phyloP scores from a whole-genome alignment of 2,329 filamentous ascomycete genomes.

The Trichoderma oligosporum region DNA sequence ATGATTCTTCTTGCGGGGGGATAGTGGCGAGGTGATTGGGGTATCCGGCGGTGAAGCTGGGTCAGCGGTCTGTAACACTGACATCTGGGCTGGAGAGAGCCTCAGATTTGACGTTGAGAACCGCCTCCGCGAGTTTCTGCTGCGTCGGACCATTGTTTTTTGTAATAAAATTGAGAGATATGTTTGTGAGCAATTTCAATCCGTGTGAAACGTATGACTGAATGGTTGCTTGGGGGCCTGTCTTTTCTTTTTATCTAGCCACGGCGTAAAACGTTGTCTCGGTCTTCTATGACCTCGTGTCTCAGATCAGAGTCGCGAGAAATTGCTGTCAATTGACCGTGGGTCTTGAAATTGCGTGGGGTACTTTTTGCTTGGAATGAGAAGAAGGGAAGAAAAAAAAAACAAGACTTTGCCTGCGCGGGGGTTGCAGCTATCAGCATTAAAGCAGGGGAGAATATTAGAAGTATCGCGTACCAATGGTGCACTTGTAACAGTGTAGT shows the following conservation, averaged over 20 bases:
- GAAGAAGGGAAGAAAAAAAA: not conserved
- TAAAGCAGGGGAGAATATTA: slow-evolving; percentile 2
- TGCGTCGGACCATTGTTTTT: slow-evolving; percentile 18
- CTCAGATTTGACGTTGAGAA: slow-evolving; percentile 43
- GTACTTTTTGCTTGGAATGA: slow-evolving; percentile 15
- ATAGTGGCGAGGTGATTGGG: slow-evolving; percentile 39
- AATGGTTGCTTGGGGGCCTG: slow-evolving; percentile 16
- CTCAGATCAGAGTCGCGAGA: slow-evolving; percentile 16
- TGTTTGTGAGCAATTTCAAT: slow-evolving; percentile 5
- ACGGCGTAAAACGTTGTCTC: slow-evolving; percentile 15
- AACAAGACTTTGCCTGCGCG: slow-evolving; percentile 17
- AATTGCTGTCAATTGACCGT: slow-evolving; percentile 18
- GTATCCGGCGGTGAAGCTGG: slow-evolving; percentile 49
- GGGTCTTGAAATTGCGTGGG: slow-evolving; percentile 14
- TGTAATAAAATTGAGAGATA: not conserved
- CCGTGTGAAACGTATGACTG: slow-evolving; percentile 18
- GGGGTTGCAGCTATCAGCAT: slow-evolving; percentile 17
- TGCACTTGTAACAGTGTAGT: slow-evolving; percentile 1
- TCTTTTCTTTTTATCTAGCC: slow-evolving; percentile 16
- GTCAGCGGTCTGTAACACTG: slow-evolving; percentile 29
- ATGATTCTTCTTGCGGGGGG: slow-evolving; percentile 35
- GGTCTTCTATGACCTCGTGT: slow-evolving; percentile 16
- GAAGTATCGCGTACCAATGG: not conserved
- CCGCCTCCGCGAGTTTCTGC: slow-evolving; percentile 35
- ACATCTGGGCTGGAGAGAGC: slow-evolving; percentile 29